These are phyloP conservation scores for Filobasidium floriforme DNA, from an alignment of 768 basidiomycete species.

Conservation along the genomic window DNA sequence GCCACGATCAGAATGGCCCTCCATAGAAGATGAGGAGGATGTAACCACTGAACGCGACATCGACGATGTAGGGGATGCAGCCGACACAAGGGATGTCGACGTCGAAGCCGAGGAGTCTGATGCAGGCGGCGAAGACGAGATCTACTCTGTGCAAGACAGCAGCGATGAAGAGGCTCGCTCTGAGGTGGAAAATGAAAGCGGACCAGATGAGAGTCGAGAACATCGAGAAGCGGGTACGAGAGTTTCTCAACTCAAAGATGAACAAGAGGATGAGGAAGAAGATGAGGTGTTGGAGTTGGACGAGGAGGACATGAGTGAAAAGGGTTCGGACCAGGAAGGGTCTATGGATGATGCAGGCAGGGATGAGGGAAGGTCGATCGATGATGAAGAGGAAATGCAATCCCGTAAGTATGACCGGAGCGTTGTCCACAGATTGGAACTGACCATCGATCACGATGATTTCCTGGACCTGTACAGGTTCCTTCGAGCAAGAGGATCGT, in stretches of 20 bases:
- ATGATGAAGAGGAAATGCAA: neutral
- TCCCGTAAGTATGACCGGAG: neutral
- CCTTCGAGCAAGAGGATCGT: neutral
- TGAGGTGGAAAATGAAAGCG: neutral
- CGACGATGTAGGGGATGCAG: neutral
- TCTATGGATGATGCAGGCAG: neutral
- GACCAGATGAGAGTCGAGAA: neutral
- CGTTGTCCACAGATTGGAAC: no score
- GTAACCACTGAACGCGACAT: neutral
- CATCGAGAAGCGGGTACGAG: neutral
- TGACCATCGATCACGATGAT: neutral
- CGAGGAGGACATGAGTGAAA: neutral
- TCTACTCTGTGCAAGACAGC: neutral
- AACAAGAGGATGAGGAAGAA: neutral
- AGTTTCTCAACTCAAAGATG: neutral
- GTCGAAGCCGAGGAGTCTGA: constrained; percentile 6
- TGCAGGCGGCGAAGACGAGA: constrained; percentile 1
- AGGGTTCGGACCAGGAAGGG: neutral
- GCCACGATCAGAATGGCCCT: neutral
- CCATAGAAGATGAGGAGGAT: neutral
- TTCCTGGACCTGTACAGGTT: neutral
- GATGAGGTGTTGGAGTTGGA: neutral
- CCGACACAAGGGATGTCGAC: neutral
- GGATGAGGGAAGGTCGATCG: neutral
- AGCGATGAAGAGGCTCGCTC: neutral